phyloP scores from a whole-genome alignment of 2,329 filamentous ascomycete genomes.

The Zopfia rhizophila region DNA sequence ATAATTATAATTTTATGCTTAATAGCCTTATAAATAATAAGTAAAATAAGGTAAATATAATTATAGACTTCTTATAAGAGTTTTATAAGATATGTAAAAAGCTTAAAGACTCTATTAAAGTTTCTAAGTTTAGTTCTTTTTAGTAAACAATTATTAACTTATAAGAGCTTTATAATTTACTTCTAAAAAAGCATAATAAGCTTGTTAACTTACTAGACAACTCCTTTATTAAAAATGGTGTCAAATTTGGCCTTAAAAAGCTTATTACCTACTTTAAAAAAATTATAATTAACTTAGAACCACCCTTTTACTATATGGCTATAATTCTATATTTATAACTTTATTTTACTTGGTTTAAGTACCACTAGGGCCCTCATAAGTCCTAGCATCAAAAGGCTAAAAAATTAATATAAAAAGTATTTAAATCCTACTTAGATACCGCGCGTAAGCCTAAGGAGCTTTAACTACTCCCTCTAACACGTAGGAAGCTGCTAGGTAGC shows the following conservation, averaged over 20 bases:
- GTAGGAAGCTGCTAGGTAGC: slow-evolving; percentile 6
- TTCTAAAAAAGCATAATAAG: too few species aligned
- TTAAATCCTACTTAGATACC: slow-evolving; percentile 3
- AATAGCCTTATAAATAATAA: slow-evolving; percentile 12
- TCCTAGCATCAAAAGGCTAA: slow-evolving; percentile 8
- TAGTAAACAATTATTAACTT: slow-evolving; percentile 21
- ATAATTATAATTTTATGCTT: slow-evolving; percentile 12
- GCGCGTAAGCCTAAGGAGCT: slow-evolving; percentile 1
- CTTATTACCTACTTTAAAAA: slow-evolving; percentile 18
- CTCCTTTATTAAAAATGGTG: slow-evolving; percentile 2
- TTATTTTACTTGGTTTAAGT: slow-evolving; percentile 15
- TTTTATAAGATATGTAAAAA: slow-evolving; percentile 12
- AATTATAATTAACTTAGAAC: slow-evolving; percentile 7
- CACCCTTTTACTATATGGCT: slow-evolving; percentile 10
- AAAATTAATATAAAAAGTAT: slow-evolving; percentile 5
- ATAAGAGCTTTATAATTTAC: slow-evolving; percentile 7
- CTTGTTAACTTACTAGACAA: too few species aligned
- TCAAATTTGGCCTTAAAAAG: slow-evolving; percentile 12
- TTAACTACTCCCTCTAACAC: neutral
- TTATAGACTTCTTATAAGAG: slow-evolving; percentile 12
- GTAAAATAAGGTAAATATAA: slow-evolving; percentile 10
- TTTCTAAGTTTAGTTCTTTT: slow-evolving; percentile 12
- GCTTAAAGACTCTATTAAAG: slow-evolving; percentile 12
- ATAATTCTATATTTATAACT: slow-evolving; percentile 14
- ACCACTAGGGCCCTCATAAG: slow-evolving; percentile 5